phyloP scores from a whole-genome alignment of 2,329 filamentous ascomycete species.

The Colletotrichum destructivum region DNA sequence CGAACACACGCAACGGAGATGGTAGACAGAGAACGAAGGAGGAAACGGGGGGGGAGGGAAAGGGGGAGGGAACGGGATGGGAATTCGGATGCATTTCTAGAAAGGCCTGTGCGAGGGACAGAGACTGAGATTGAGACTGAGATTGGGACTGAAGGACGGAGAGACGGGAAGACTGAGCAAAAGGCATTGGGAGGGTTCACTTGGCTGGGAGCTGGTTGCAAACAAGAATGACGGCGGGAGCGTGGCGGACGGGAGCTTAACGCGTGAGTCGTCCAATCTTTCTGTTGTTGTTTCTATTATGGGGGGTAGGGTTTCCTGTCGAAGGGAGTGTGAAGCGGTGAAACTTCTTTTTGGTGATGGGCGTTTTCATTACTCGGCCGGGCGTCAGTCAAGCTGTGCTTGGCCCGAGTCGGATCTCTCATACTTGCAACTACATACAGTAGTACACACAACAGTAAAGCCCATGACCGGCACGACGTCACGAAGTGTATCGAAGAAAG shows the following conservation, averaged over 20 bases:
- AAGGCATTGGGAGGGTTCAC: too few relatives aligned
- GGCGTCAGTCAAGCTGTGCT: neutral
- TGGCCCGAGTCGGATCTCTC: neutral
- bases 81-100: constrained; percentile 21
- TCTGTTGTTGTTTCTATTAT: neutral
- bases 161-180: too few relatives aligned
- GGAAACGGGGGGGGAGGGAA: neutral
- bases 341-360: constrained; percentile 5
- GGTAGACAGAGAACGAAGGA: neutral
- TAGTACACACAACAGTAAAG: too few relatives aligned
- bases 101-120: constrained; percentile 15
- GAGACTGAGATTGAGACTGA: too few relatives aligned
- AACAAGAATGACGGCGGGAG: neutral
- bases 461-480: too few relatives aligned
- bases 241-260: constrained; percentile 12
- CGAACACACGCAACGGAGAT: neutral
- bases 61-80: neutral
- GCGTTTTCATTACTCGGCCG: neutral
- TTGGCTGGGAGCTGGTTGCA: neutral
- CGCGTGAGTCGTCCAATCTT: constrained; percentile 8
- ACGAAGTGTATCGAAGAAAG: constrained; percentile 2
- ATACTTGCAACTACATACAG: too few relatives aligned
- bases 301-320: too few relatives aligned
- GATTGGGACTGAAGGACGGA: too few relatives aligned
- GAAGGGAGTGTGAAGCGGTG: neutral